A percentile compares a stretch with the other conserved stretches of the same genome.
These are phyloP conservation scores for Vigna mungo DNA, from an alignment of 306 rosid species.

Conservation along the genomic window DNA sequence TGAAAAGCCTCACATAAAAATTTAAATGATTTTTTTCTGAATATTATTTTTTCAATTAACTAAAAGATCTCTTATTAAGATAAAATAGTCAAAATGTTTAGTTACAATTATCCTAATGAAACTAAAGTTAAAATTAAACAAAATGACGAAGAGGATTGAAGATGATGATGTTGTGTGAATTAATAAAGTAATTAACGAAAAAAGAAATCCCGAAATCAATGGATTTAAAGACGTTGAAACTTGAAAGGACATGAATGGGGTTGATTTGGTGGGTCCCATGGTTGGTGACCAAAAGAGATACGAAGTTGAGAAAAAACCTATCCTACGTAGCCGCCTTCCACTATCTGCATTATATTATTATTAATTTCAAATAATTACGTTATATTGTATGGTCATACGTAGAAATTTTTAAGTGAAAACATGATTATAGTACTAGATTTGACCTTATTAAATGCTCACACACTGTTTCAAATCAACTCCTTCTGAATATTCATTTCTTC, in stretches of 20 bases:
- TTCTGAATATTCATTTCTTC: slow-evolving; percentile 29
- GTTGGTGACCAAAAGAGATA: slow-evolving; percentile 64
- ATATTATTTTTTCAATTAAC: too few species aligned
- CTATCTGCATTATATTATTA: background rate
- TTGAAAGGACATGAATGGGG: slow-evolving; percentile 3
- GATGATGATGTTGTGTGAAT: background rate
- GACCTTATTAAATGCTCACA: slow-evolving; percentile 1
- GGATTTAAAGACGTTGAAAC: slow-evolving; percentile 27
- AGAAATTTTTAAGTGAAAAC: slow-evolving; percentile 30
- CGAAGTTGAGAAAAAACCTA: slow-evolving; percentile 33
- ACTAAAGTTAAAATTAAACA: too few species aligned
- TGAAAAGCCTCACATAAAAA: too few species aligned
- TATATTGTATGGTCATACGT: slow-evolving; percentile 4
- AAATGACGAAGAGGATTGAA: too few species aligned
- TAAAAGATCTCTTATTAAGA: too few species aligned
- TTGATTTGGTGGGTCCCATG: slow-evolving; percentile 56
- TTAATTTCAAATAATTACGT: background rate
- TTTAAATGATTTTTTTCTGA: too few species aligned
- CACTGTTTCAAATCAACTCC: slow-evolving; percentile 15
- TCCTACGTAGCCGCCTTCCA: slow-evolving; percentile 59
- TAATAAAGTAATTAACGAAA: background rate
- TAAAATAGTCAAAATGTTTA: too few species aligned
- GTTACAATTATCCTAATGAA: too few species aligned
- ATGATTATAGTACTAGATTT: slow-evolving; percentile 20
- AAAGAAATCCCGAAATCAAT: slow-evolving; percentile 37